Evolutionary conservation across 176 grass and related monocot genomes (phyloP).

Genomic region (Neostapfia colusana): DNA sequence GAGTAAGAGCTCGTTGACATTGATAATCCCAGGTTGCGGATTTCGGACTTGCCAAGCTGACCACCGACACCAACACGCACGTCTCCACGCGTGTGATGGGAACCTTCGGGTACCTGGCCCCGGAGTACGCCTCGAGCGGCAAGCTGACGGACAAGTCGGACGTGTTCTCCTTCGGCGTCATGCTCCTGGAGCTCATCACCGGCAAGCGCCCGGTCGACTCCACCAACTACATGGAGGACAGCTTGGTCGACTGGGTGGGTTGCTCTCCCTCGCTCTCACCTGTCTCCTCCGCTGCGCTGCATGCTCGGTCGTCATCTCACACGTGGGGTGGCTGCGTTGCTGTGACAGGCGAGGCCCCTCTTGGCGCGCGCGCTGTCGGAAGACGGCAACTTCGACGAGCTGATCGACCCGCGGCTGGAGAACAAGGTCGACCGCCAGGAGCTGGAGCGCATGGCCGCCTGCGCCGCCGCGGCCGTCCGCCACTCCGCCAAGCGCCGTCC

Average conservation of each 20-base stretch:
- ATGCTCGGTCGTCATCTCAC: conserved; percentile 7
- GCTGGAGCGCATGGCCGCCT: conserved; percentile 73
- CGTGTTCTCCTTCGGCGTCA: too few species aligned
- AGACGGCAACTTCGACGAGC: conserved; percentile 49
- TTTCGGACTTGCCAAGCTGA: too few species aligned
- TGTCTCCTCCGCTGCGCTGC: not conserved
- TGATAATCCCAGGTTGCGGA: too few species aligned
- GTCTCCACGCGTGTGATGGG: too few species aligned
- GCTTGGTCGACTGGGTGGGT: too few species aligned
- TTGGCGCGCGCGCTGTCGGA: conserved; percentile 50
- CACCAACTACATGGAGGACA: too few species aligned
- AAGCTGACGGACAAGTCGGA: too few species aligned
- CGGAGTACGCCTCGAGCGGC: too few species aligned
- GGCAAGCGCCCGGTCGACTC: too few species aligned
- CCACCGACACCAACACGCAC: too few species aligned
- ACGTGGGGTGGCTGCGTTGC: not conserved
- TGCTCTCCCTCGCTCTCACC: not conserved
- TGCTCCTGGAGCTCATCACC: too few species aligned
- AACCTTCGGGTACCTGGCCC: conserved; percentile 36
- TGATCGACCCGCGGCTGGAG: conserved; percentile 66
- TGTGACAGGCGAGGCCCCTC: conserved; percentile 67
- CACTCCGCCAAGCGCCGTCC: conserved; percentile 86
- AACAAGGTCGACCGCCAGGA: conserved; percentile 58
- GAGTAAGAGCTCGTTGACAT: too few species aligned
- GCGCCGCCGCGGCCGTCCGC: conserved; percentile 78